Evolutionary conservation across 129 eudicot genomes (phyloP), one percentile per base, ranked within the genome.

Genomic region (Tagetes erecta): DNA sequence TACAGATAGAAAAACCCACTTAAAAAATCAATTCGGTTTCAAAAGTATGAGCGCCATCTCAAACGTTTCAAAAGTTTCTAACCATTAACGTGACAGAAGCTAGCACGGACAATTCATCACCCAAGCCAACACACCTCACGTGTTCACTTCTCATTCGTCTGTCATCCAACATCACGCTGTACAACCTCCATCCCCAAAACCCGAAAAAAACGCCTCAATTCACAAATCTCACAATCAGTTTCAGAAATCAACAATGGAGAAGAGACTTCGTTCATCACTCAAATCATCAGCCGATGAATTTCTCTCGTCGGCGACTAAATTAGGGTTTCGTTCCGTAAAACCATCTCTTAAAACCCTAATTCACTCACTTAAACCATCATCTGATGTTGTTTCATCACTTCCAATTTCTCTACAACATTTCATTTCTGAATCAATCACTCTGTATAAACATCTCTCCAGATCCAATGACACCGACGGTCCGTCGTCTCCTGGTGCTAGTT

Each of bases 221-320:
- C 36, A 3, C n/a, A 70, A 51, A 62, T 38, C 6, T 3, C 35
- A 33, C 62, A 71, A 68, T 7, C 64, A 3, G 34, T 49, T 50
- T 38, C 42, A 40, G 20, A 37, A 80, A 62, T 10, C 42, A 12
- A 42, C 31, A 30, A 95, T 95, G 99, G 99, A 91, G 89, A 95
- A 95, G 74, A 46, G 96, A 36, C 88, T 95, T 11, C 89, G 99
- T 1, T 88, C 97, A 30, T 90, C 99, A 39, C 92, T 90, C 36
- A 84, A 80, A 44, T 84, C 85, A 72, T 95, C 99, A 34, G 88
- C 96, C 78, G 97, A 88, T 33, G 92, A 86, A 47, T 91, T 95
- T 84, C 94, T 95, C 46, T 69, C 81, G 53, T 76, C 94, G 8
- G 91, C 94, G 56, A 56, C 85, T 3, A 91, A 85, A 74, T 71